Evolutionary conservation across 2,329 filamentous ascomycete genomes (phyloP), one percentile per base, ranked within the genome.

Genomic region (Dactylellina sp.): DNA sequence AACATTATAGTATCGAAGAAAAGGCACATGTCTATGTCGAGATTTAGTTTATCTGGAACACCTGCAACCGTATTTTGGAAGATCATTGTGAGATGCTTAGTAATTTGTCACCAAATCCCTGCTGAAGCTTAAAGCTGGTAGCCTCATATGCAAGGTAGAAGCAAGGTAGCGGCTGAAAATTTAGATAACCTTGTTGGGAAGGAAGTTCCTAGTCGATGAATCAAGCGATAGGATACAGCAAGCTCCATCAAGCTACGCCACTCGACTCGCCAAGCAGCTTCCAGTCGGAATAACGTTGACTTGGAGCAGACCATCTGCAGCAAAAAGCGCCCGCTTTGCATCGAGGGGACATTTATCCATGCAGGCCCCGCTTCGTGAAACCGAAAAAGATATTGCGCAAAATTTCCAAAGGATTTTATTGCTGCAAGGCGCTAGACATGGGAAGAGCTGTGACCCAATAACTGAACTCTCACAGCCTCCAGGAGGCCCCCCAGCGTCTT

Each of bases 401-500:
- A 35, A 25, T 66, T 59, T 66, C 39, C 62, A 49, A 66, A 66
- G 62, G 62, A 66, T 60, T 68, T 68, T 66, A 50, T 52, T 35
- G 39, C 37, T 52, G 63, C 53, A 25, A 53, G 55, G 63, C 53
- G 63, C 63, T 68, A 68, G 63, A 68, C 63, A 60, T 42, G 62
- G 63, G 63, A 39, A 32, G 32, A 25, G 20, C 37, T 56, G n/a
- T 32, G 28, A 9, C 28, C 22, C 44, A 56, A 32, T 35, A 18
- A 44, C 22, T 50, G 32, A 66, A 46, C 18, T 3, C 61, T 56
- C 62, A 66, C 53, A 57, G 52, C 62, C 62, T 66, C 61, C n/a
- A n/a, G n/a, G n/a, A n/a, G n/a, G 47, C 56, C 37, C 12, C 24
- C 20, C 20, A 52, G 22, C 9, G 22, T 2, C 47, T 28, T 35